phyloP scores from a whole-genome alignment of 78 protist species.

The Polysphondylium violaceum region DNA sequence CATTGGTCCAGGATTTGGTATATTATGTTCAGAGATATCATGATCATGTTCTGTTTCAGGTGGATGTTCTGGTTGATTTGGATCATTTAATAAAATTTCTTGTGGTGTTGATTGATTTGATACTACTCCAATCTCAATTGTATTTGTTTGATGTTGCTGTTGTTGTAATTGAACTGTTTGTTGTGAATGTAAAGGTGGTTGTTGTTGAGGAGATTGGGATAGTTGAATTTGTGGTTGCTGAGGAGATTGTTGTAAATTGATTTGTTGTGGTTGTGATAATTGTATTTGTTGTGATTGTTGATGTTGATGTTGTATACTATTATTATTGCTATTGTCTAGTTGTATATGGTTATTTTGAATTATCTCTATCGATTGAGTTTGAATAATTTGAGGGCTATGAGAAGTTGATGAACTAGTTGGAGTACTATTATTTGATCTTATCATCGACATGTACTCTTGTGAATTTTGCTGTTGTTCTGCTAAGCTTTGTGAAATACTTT shows the following conservation, averaged over 20 bases:
- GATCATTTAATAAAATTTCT: neutral
- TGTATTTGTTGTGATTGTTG: neutral
- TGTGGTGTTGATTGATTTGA: neutral
- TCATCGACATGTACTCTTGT: no score
- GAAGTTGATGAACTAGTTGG: no score
- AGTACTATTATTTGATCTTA: no score
- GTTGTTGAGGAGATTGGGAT: neutral
- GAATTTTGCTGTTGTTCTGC: neutral
- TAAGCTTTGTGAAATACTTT: neutral
- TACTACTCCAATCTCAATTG: neutral
- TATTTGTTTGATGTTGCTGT: conserved; percentile 20
- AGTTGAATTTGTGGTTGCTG: neutral
- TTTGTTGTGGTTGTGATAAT: neutral
- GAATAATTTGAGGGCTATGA: no score
- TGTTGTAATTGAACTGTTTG: neutral
- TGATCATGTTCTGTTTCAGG: neutral
- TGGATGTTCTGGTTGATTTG: neutral
- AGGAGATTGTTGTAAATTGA: neutral
- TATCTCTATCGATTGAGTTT: neutral
- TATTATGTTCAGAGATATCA: neutral
- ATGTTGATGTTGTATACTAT: neutral
- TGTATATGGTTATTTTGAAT: neutral
- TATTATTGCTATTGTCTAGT: conserved; percentile 1
- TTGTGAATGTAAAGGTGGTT: neutral
- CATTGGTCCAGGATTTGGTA: neutral